Conservation (phyloP, 768 basidiomycete species). For the Suillus alpinus region DNA sequence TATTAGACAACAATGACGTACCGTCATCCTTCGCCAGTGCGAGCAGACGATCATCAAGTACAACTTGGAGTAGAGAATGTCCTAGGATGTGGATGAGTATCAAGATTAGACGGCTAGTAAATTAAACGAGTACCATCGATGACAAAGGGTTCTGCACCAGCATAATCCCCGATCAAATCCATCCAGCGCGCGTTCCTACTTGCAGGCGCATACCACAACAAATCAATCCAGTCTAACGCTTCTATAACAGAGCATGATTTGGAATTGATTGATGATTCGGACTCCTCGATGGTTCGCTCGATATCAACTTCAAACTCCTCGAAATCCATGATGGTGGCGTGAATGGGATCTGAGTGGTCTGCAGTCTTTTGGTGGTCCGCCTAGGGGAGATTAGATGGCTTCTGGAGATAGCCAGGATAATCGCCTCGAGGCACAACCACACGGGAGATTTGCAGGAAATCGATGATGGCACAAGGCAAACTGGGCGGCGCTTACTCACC, state of each 20-base stretch:
- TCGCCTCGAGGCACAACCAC: not conserved
- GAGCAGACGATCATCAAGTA: constrained; percentile 61
- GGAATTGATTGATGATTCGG: not conserved
- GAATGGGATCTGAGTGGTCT: not conserved
- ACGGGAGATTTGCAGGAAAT: not conserved
- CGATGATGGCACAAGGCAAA: not conserved
- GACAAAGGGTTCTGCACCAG: constrained; percentile 62
- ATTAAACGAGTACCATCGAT: constrained; percentile 48
- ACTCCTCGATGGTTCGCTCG: not conserved
- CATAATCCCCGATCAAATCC: constrained; percentile 72
- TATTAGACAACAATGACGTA: constrained; percentile 18
- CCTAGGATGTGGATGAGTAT: constrained; percentile 36
- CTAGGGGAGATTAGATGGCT: not conserved
- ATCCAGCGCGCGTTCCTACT: constrained; percentile 50
- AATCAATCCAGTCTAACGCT: constrained; percentile 32
- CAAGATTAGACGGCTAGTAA: not conserved
- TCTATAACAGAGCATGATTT: constrained; percentile 12
- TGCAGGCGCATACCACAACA: constrained; percentile 36
- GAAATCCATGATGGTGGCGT: constrained; percentile 31
- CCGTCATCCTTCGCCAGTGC: constrained; percentile 50
- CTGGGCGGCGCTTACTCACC: not conserved
- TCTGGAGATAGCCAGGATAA: constrained; percentile 3
- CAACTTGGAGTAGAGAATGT: constrained; percentile 56
- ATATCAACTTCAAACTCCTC: constrained; percentile 34
- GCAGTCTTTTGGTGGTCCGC: not conserved